Base-by-base conservation (phyloP, 2,329 filamentous ascomycete species). In the Helotiales sp. region DNA sequence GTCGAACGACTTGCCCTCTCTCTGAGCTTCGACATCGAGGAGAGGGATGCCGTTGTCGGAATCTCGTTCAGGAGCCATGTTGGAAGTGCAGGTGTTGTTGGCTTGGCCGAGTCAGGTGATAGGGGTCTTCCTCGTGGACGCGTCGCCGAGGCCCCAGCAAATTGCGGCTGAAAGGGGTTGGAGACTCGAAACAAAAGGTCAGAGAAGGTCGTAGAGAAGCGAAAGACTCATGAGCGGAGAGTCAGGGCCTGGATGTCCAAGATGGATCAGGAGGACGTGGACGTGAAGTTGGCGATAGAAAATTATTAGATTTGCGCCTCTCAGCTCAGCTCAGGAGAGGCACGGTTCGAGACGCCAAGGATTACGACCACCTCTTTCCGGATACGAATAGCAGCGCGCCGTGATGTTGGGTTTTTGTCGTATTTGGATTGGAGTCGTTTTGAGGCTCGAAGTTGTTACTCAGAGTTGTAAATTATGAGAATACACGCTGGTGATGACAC, bases 31-130 rank as follows among this genome's bases (percentile, higher is more conserved):
- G 17, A 64, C 36, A 30, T 63, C 62, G 36, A 66, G 48, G 15
- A 66, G 42, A 15, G 61, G 63, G 42, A 66, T 63, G 60, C 57
- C 52, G 40, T 63, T 62, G 40, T 66, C 62, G 40, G 46, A 33
- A 24, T 48, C 29, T 31, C 52, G 53, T 47, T 63, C 54, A 42
- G 48, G 24, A 19, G 57, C 17, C 62, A 63, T 61, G 33, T 30
- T 36, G 58, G n/a, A 17, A 17, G n/a, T 30, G 8, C 12, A 47
- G 19, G 40, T n/a, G n/a, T n/a, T n/a, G n/a, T n/a, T n/a, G n/a
- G n/a, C n/a, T n/a, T n/a, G n/a, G n/a, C n/a, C n/a, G n/a, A n/a
- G 49, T 61, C 55, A 61, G 58, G 59, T 61, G 59, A 61, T 51
- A 44, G 27, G 42, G 9, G 9, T 33, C 47, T 50, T 25, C 47